A percentile compares a stretch with the other conserved stretches of the same genome.
These are phyloP conservation scores for Pseudocohnilembus persalinus DNA, from an alignment of 169 alveolate species.

Conservation along the genomic window DNA sequence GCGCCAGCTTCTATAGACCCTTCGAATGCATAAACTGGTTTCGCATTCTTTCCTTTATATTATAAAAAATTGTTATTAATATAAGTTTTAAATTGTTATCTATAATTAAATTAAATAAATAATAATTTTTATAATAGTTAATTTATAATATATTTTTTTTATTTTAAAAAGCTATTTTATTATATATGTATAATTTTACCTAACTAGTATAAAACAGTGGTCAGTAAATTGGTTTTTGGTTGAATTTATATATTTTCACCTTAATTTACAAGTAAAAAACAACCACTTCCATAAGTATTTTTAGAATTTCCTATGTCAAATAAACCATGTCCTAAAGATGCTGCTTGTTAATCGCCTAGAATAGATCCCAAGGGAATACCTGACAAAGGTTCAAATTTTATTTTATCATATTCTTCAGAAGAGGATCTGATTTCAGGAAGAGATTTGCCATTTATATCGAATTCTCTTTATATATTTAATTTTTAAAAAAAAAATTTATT, in stretches of 20 bases:
- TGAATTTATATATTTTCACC: conserved; percentile 83
- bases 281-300: conserved; percentile 96
- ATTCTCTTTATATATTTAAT: conserved; percentile 10
- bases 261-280: conserved; percentile 89
- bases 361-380: conserved; percentile 88
- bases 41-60: conserved; percentile 47
- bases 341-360: conserved; percentile 93
- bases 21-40: conserved; percentile 89
- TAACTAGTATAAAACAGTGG: conserved; percentile 90
- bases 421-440: conserved; percentile 60
- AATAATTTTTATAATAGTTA: too few relatives aligned
- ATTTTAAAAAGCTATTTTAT: too few relatives aligned
- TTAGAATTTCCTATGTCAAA: conserved; percentile 86
- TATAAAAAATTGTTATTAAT: too few relatives aligned
- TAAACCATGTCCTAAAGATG: conserved; percentile 89
- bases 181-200: background rate
- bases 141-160: too few relatives aligned
- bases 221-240: conserved; percentile 82
- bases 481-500: too few relatives aligned
- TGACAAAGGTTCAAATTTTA: conserved; percentile 50
- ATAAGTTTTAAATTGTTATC: too few relatives aligned
- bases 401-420: conserved; percentile 51
- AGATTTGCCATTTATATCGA: conserved; percentile 47
- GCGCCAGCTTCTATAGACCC: conserved; percentile 97
- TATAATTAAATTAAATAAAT: too few relatives aligned